Percentiles rank a stretch among this genome's conserved stretches.
Evolutionary conservation across 768 basidiomycete species (phyloP).

Genomic region (Pleurotus salmoneostramineus): DNA sequence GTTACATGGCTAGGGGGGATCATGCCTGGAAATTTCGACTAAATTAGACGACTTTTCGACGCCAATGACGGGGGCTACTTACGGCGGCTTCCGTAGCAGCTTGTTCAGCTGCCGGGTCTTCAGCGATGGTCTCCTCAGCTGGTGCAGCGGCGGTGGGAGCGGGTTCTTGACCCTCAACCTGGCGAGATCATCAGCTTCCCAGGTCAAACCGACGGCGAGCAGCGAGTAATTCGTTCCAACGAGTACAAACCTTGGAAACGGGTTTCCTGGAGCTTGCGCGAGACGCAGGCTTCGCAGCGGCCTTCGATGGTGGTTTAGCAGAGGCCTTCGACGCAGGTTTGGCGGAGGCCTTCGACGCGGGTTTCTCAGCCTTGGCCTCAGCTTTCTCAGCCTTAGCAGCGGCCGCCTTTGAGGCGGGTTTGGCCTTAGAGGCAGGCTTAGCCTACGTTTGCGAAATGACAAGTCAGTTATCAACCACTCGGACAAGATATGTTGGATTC

Average conservation of each 20-base stretch:
- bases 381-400: constrained; percentile 28
- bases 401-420: constrained; percentile 34
- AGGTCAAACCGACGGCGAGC: constrained; percentile 5
- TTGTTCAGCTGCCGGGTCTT: constrained; percentile 46
- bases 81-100: constrained; percentile 27
- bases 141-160: constrained; percentile 30
- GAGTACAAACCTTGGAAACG: constrained; percentile 42
- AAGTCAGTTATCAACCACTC: background rate
- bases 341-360: constrained; percentile 30
- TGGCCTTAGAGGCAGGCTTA: constrained; percentile 31
- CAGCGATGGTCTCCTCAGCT: constrained; percentile 46
- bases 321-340: constrained; percentile 22
- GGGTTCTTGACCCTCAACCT: constrained; percentile 37
- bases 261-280: constrained; percentile 34
- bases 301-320: constrained; percentile 38
- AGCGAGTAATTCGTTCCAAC: background rate
- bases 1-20: background rate
- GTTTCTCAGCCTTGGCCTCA: constrained; percentile 35
- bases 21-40: too few relatives aligned
- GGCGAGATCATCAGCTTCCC: constrained; percentile 10
- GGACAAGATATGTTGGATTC: constrained; percentile 5
- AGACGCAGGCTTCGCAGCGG: constrained; percentile 22
- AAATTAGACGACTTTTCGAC: background rate
- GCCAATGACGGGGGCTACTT: background rate
- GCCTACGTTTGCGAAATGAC: constrained; percentile 13